Evolutionary conservation across 2,329 filamentous ascomycete species (phyloP), one percentile per base, ranked within the genome.

Genomic region (Verticillium zaregamsianum): DNA sequence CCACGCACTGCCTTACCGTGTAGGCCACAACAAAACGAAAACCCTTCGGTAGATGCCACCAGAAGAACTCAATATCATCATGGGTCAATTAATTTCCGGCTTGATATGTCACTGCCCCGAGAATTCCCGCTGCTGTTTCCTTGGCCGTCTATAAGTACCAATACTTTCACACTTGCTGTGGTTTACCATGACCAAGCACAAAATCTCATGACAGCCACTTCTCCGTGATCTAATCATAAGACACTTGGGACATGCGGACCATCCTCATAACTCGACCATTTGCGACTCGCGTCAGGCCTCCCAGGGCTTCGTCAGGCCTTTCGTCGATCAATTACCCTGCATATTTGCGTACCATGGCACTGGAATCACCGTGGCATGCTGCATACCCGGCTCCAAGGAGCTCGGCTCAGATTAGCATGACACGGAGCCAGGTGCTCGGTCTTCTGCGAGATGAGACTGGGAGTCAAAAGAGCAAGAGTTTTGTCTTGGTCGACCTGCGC

Each of bases 401-500:
- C n/a, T 61, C 63, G 0, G 69, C 70, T 3, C 59, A 69, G 3
- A 63, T 60, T 32, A 31, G 66, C 5, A 64, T 77, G 57, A 68
- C 71, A 12, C 71, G 72, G 31, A 64, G 72, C 54, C 73, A 75
- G 17, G 62, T 80, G 3, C 66, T 79, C n/a, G 63, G 70, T 23
- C 73, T 76, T 72, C 63, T 80, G 12, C 68, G 67, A 49, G 57
- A 28, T 11, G 35, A 56, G 8, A 68, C 70, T 15, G 55, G 70
- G 65, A 59, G 63, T 64, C 59, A 62, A 66, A 66, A 33, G 66
- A 74, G 33, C 9, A 40, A 64, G 33, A 66, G 71, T 33, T 81
- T 74, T 65, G 66, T 81, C 1, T 68, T 82, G 9, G 72, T 83
- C 12, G 80, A 83, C 66, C 66, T 83, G 31, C 77, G 81, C 71